Percentiles rank a stretch among this genome's conserved stretches.
These are phyloP conservation scores for Puccinia novopanici DNA, from an alignment of 1,284 basidiomycete genomes.

Conservation along the genomic window DNA sequence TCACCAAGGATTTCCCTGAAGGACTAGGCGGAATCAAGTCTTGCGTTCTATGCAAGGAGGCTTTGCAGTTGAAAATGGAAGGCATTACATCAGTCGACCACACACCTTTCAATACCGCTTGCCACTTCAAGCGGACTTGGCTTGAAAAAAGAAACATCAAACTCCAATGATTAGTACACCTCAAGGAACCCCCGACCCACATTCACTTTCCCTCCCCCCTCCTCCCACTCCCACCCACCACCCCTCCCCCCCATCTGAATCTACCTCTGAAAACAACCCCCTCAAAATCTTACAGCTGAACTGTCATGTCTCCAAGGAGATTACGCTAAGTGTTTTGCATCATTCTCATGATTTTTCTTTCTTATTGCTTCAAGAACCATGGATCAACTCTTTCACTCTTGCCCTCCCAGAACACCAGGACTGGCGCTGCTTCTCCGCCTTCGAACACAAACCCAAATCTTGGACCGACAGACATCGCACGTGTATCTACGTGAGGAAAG, in stretches of 20 bases:
- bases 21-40: not conserved
- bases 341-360: not conserved
- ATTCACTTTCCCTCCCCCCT: not conserved
- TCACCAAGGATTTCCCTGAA: slow-evolving; percentile 20
- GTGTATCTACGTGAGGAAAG: not conserved
- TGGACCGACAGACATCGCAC: not conserved
- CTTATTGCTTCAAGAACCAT: not conserved
- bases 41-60: slow-evolving; percentile 9
- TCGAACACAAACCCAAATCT: not conserved
- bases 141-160: not conserved
- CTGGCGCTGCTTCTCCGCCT: not conserved
- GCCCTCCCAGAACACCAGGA: not conserved
- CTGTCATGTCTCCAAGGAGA: not conserved
- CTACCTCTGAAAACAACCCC: too few relatives aligned
- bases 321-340: not conserved
- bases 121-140: not conserved
- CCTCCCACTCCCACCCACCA: not conserved
- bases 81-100: too few relatives aligned
- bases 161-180: not conserved
- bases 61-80: not conserved
- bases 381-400: not conserved
- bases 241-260: too few relatives aligned
- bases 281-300: too few relatives aligned
- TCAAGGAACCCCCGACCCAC: not conserved
- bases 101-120: not conserved